A percentile compares a stretch with the other conserved stretches of the same genome.
Conservation (phyloP, 2,329 filamentous ascomycete genomes). For the Cephalotrichum gorgonifer region DNA sequence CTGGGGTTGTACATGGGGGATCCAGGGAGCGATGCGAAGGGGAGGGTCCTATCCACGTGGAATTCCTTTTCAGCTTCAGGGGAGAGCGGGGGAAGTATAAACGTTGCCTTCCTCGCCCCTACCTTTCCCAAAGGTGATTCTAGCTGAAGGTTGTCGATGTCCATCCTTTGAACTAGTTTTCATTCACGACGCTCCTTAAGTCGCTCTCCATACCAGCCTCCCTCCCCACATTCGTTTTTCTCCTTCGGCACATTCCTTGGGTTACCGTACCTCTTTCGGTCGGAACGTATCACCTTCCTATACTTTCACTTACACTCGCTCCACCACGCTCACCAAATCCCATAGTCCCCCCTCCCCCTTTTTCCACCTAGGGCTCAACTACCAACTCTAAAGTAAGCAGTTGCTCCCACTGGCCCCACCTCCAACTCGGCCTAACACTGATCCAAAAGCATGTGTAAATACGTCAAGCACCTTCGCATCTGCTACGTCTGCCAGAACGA, state of each 20-base stretch:
- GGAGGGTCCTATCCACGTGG: not conserved
- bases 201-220: too few relatives aligned
- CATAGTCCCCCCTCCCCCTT: not conserved
- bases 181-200: too few relatives aligned
- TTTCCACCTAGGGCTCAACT: too few relatives aligned
- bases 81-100: not conserved
- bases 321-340: not conserved
- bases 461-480: slow-evolving; percentile 22
- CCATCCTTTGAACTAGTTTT: not conserved
- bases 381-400: not conserved
- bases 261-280: too few relatives aligned
- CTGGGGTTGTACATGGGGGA: not conserved
- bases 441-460: slow-evolving; percentile 25
- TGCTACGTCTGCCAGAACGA: slow-evolving; percentile 22
- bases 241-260: too few relatives aligned
- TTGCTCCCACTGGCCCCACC: not conserved
- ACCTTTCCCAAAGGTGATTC: not conserved
- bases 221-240: too few relatives aligned
- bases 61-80: not conserved
- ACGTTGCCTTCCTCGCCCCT: not conserved
- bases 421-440: not conserved
- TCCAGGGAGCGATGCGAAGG: not conserved
- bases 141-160: not conserved
- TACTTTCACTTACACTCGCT: too few relatives aligned
- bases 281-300: too few relatives aligned